A percentile compares a stretch with the other conserved stretches of the same genome.
Conservation (phyloP, 352 stramenopile species). For the Pythium grandisporangium region DNA sequence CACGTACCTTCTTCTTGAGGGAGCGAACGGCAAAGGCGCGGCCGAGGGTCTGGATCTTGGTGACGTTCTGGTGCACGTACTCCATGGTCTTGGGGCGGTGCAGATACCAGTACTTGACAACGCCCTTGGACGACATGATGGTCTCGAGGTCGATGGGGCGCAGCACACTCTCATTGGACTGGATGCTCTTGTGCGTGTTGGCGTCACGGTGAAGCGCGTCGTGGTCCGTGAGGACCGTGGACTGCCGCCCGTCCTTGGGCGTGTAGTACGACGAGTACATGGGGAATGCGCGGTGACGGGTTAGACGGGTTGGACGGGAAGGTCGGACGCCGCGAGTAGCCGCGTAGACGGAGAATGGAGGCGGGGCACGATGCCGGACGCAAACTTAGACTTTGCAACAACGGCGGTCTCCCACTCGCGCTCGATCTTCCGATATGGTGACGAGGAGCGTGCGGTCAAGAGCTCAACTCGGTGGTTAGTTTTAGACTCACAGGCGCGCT, state of each 20-base stretch:
- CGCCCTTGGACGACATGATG: conserved; percentile 81
- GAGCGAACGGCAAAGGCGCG: conserved; percentile 71
- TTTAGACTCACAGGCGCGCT: no score
- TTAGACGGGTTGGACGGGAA: no score
- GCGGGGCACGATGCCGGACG: no score
- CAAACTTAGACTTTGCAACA: no score
- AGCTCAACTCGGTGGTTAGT: no score
- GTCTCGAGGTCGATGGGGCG: conserved; percentile 78
- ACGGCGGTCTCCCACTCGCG: no score
- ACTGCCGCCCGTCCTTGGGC: conserved; percentile 62
- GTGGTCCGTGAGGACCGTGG: conserved; percentile 69
- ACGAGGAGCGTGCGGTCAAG: no score
- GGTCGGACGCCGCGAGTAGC: no score
- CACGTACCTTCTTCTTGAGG: conserved; percentile 40
- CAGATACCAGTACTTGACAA: conserved; percentile 87
- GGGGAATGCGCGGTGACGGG: no score
- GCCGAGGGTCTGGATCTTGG: conserved; percentile 76
- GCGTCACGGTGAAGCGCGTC: conserved; percentile 76
- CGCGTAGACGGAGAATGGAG: no score
- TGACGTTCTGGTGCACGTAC: conserved; percentile 84
- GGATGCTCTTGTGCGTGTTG: conserved; percentile 61
- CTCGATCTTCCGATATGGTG: no score
- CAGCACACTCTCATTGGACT: conserved; percentile 74
- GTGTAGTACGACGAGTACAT: conserved; percentile 89
- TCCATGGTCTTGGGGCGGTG: conserved; percentile 86